Percentiles rank a stretch among this genome's conserved stretches.
phyloP scores from a whole-genome alignment of 345 rosid genomes.

The Durio zibethinus region DNA sequence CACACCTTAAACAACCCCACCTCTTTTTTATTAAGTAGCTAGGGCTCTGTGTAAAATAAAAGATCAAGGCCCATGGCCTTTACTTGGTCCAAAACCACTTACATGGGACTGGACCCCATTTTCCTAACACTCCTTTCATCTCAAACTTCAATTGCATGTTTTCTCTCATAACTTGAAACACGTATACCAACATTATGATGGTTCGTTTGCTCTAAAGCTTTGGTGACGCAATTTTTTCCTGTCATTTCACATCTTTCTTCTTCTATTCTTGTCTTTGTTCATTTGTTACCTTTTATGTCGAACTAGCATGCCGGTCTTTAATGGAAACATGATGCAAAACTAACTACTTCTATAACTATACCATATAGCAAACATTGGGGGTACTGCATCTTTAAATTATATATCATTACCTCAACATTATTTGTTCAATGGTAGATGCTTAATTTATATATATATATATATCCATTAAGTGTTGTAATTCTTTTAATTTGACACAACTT shows the following conservation, averaged over 20 bases:
- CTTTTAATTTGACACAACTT: too few species aligned
- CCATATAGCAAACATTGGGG: not conserved
- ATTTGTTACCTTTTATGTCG: not conserved
- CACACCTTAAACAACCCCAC: too few species aligned
- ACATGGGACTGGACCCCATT: too few species aligned
- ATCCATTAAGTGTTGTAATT: too few species aligned
- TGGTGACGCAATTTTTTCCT: not conserved
- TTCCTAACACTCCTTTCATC: slow-evolving; percentile 3
- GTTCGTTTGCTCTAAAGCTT: not conserved
- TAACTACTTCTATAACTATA: not conserved
- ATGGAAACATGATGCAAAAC: not conserved
- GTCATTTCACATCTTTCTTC: not conserved
- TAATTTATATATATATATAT: not conserved
- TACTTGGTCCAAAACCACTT: too few species aligned
- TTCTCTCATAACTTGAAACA: not conserved
- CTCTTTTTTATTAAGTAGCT: too few species aligned
- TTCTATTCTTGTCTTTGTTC: not conserved
- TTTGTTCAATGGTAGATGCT: not conserved
- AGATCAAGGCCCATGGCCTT: too few species aligned
- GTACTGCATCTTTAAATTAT: too few species aligned
- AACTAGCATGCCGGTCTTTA: not conserved
- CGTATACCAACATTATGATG: not conserved
- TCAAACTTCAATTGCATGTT: not conserved
- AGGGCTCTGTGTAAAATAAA: too few species aligned
- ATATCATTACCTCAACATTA: not conserved